These are phyloP conservation scores for Fonsecaea monophora DNA, from an alignment of 2,329 filamentous ascomycete species.

Conservation along the genomic window DNA sequence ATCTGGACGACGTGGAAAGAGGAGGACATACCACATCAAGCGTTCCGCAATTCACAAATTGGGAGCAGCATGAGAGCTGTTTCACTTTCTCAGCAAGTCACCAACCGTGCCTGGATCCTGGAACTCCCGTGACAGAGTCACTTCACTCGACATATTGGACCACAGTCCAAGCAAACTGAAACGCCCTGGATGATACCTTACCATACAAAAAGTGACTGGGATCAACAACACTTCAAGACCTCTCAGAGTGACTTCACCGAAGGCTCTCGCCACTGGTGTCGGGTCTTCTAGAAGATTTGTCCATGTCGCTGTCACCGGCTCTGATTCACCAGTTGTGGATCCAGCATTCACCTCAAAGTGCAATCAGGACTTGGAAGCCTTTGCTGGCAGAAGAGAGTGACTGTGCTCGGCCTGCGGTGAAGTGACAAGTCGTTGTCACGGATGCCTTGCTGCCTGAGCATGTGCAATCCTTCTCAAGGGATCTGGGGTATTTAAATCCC, in stretches of 20 bases:
- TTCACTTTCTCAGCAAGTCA: background rate
- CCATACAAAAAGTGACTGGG: background rate
- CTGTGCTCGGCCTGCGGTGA: background rate
- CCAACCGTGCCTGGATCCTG: background rate
- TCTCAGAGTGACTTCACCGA: background rate
- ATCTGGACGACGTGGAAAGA: slow-evolving; percentile 28
- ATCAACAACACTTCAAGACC: background rate
- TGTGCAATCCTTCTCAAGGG: background rate
- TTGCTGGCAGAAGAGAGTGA: background rate
- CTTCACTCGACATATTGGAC: background rate
- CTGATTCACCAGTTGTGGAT: background rate
- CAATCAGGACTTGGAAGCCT: background rate
- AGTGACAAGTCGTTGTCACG: slow-evolving; percentile 3
- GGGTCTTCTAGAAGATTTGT: background rate
- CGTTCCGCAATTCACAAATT: background rate
- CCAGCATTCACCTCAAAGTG: background rate
- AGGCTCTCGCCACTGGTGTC: background rate
- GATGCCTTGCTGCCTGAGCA: background rate
- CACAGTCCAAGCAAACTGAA: background rate
- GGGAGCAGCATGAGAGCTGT: background rate
- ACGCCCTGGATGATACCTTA: background rate
- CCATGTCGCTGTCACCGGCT: background rate
- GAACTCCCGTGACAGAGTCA: background rate
- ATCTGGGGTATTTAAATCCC: slow-evolving; percentile 1
- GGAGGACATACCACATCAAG: slow-evolving; percentile 13